Base-by-base conservation (phyloP, 1,284 basidiomycete species). In the Puccinia horiana region DNA sequence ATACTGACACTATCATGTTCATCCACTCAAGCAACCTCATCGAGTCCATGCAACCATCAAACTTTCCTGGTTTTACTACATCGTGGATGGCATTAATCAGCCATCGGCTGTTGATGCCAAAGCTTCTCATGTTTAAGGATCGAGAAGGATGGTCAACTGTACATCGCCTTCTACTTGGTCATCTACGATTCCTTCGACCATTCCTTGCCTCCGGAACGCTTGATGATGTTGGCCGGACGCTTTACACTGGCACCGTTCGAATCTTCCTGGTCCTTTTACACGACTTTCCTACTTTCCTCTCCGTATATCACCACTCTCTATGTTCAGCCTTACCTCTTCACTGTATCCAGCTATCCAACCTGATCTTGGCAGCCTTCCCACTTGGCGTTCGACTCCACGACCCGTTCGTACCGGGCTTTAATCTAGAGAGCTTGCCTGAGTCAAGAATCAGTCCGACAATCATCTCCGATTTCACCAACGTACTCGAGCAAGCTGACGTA, bases 201-300 rank as follows among this genome's bases (percentile, higher is more conserved):
- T 96, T 99, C 90, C 90, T 99, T 85, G 93, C 92, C 85, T 91
- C 92, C 74, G 90, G 91, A 23, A 92, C 94, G 85, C 89, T 98
- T 83, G 91, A 93, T 83, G 90, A 91, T 35, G 92, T 95, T 14
- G 92, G 93, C n/a, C 91, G 93, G 77, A 93, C 94, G 84, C 90
- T 99, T 78, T 98, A 97, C 89, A 92, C 93, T 76, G 97, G 95
- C n/a, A 92, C 95, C 29, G 90, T 98, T 70, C 92, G 96, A 56
- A 90, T 99, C 67, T 90, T 98, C 76, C 91, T 99, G 74, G 94
- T 99, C 82, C 91, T 99, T 82, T 91, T 99, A 81, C 96, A 99
- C 88, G 97, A 99, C 89, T 98, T 98, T 90, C 96, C 97, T 73
- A 96, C 98, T 84, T 99, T 98, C 90, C 90, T 99, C 83, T 93